Base-by-base conservation (phyloP, 306 rosid species). In the Prunus mongolica region DNA sequence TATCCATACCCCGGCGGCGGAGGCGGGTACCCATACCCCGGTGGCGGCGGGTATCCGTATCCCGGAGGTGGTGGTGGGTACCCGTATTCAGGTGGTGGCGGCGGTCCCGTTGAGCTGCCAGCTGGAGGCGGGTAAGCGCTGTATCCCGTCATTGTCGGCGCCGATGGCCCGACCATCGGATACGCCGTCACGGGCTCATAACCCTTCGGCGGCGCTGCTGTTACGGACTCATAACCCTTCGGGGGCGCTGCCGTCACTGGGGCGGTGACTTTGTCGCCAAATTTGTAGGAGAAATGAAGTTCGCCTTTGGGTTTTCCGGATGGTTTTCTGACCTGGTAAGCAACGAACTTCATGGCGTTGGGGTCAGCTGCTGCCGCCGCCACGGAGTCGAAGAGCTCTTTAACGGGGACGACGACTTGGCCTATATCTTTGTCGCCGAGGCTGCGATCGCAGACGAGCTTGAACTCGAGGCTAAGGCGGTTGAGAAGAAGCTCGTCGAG, bases 281-380 rank as follows among this genome's bases (percentile, higher is more conserved):
- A 79, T 65, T 81, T 84, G 62, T 79, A 95, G 0, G 91, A 88
- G 20, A 95, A 57, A 47, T 76, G 76, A 28, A 95, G 46, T 13
- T 74, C 81, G 1, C 98, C 98, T 30, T 87, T 68, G 5, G 89
- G 16, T 32, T 81, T 92, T 2, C 97, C 92, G 0, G 95, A 88
- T 2, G 88, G 75, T 2, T 32, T 92, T 18, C 76, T 79, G 25
- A 95, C 97, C 85, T 87, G 92, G 65, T 88, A 92, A 4, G 74
- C 78, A 2, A 87, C 81, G 2, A 74, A 78, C 65, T 83, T 79
- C 64, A 77, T 73, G 19, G 88, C 67, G 0, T 20, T 76, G 0
- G 71, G 85, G 1, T 72, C 83, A 5, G 67, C 44, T 38, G 44
- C 44, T 38, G 44, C 44, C 44, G 44, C 82, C 14, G 47, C 78